Percentiles rank a stretch among this genome's conserved stretches.
Conservation (phyloP, 2,329 filamentous ascomycete species). For the Botrytis byssoidea region DNA sequence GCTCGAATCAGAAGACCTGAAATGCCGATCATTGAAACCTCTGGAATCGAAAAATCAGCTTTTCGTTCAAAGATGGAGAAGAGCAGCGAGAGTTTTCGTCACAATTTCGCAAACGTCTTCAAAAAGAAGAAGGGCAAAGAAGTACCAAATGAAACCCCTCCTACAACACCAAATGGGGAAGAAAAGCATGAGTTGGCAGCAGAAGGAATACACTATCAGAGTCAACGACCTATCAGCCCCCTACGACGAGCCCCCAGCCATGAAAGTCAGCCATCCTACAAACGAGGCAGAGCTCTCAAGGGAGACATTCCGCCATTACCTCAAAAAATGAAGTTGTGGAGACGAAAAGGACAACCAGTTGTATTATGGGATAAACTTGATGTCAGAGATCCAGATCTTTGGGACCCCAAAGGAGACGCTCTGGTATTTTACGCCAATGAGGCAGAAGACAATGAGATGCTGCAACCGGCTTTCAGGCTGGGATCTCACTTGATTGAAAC, state of each 20-base stretch:
- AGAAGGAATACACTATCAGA: background rate
- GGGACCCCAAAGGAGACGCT: conserved; percentile 61
- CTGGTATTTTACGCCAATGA: conserved; percentile 54
- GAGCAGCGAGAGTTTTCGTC: conserved; percentile 17
- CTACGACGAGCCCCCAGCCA: background rate
- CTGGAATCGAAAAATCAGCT: conserved; percentile 18
- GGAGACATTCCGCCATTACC: background rate
- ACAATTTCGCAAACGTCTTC: conserved; percentile 15
- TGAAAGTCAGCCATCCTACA: background rate
- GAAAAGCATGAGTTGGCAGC: conserved; percentile 2
- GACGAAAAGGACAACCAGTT: background rate
- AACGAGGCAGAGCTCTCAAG: background rate
- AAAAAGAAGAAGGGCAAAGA: conserved; percentile 22
- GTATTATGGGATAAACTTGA: conserved; percentile 6
- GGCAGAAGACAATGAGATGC: conserved; percentile 40
- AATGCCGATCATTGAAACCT: conserved; percentile 17
- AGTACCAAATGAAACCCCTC: background rate
- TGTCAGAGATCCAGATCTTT: conserved; percentile 34
- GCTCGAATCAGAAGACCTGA: conserved; percentile 19
- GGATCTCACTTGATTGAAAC: conserved; percentile 59
- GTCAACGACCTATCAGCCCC: background rate
- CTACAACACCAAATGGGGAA: background rate
- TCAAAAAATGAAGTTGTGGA: conserved; percentile 6
- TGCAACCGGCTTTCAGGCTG: conserved; percentile 55
- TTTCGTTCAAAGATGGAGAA: conserved; percentile 19